Base-by-base conservation (phyloP, 1,284 basidiomycete species). In the Irpex sp. region DNA sequence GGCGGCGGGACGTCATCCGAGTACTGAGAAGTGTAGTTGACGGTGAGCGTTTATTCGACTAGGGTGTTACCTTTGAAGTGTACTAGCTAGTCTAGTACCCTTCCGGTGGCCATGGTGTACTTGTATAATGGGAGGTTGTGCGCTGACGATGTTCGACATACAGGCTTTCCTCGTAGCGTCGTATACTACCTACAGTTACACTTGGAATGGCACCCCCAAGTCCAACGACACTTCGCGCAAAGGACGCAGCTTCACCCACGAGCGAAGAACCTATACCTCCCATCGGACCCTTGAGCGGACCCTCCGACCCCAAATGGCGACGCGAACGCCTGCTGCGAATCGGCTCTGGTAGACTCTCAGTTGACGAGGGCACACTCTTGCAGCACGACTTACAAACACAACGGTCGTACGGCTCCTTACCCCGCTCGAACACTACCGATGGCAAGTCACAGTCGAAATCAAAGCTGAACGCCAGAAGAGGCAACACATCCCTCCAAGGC, bases 251-350 rank as follows among this genome's bases (percentile, higher is more conserved):
- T 2, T 11, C 19, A 6, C 4, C 47, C 51, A 15, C 59, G 26
- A 4, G 57, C 9, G 40, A 58, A 65, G 69, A 11, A 60, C 67
- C 62, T 2, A 67, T 67, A 15, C 59, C 55, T 7, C 74, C 71
- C 4, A 69, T 71, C 0, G 75, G 76, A 1, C 76, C 76, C 19
- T 68, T 76, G 44, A 76, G 75, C 59, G 74, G 75, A 2, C 77
- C 77, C 0, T 77, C 77, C 3, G 69, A 70, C 55, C 83, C 81
- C 1, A 76, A 77, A 21, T 83, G 81, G 81, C 79, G 85, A 57
- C 80, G 85, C 9, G 75, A 84, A 68, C 77, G 84, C 40, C 75
- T 87, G 15, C 74, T 84, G 15, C 77, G 79, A 40, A 82, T 86
- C 17, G 84, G 83, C 26, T 62, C 59, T 59, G 57, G 72, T 64